Evolutionary conservation across 2,329 filamentous ascomycete species (phyloP).

Genomic region (Ophiostoma piceae): DNA sequence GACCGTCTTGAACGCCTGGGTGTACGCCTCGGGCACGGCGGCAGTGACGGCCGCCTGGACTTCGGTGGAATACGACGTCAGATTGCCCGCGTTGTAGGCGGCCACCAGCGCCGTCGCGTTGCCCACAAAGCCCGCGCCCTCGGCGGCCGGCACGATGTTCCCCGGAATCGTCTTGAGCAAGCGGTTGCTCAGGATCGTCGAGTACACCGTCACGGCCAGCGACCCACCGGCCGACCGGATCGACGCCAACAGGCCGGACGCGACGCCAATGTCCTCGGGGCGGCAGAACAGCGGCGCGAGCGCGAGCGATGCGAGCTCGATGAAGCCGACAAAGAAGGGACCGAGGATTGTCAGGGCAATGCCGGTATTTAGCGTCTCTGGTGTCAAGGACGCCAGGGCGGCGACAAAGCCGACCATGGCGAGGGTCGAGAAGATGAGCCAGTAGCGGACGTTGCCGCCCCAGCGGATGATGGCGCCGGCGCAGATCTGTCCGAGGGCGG

Average conservation of each 20-base stretch:
- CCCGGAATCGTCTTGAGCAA: constrained; percentile 32
- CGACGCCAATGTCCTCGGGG: constrained; percentile 34
- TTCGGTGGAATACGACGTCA: not conserved
- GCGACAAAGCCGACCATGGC: constrained; percentile 32
- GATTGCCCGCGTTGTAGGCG: not conserved
- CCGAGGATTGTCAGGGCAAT: constrained; percentile 22
- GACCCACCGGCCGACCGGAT: constrained; percentile 30
- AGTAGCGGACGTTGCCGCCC: constrained; percentile 21
- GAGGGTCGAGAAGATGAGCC: constrained; percentile 32
- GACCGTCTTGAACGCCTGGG: constrained; percentile 21
- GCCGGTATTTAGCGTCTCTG: constrained; percentile 16
- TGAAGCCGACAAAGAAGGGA: constrained; percentile 21
- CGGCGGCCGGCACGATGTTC: not conserved
- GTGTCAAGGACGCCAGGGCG: constrained; percentile 5
- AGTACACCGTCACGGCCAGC: constrained; percentile 18
- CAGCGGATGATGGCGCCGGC: constrained; percentile 17
- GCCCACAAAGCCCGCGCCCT: not conserved
- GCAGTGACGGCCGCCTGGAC: not conserved
- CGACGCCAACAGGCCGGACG: constrained; percentile 35
- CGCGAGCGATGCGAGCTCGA: constrained; percentile 22
- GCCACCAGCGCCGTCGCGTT: not conserved
- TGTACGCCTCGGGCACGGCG: constrained; percentile 13
- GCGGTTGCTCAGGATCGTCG: constrained; percentile 26
- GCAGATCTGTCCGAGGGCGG: constrained; percentile 19
- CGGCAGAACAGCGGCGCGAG: constrained; percentile 29